phyloP scores from a whole-genome alignment of 116 monocot species.

The Thalassia testudinum region DNA sequence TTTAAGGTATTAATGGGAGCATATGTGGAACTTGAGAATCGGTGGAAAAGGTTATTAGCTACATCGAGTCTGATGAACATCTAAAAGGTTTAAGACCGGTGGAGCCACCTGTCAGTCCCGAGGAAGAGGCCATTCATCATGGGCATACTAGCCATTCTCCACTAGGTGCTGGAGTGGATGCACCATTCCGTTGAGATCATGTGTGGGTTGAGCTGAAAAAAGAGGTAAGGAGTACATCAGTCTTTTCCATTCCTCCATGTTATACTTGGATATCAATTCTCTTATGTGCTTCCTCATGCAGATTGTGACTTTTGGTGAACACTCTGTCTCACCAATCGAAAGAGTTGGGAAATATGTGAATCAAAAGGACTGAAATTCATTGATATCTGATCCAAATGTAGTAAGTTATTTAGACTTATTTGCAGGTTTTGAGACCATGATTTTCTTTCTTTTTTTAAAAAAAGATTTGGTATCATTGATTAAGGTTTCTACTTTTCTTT shows the following conservation, averaged over 20 bases:
- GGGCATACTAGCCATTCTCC: conserved; percentile 82
- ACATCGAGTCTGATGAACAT: conserved; percentile 63
- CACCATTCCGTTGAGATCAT: conserved; percentile 98
- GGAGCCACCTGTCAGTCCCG: conserved; percentile 84
- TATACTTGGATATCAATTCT: no score
- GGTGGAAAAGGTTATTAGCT: conserved; percentile 59
- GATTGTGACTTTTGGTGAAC: conserved; percentile 97
- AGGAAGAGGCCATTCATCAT: conserved; percentile 96
- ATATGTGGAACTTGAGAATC: conserved; percentile 78
- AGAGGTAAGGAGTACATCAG: conserved; percentile 35
- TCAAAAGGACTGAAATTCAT: conserved; percentile 77
- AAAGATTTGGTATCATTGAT: no score
- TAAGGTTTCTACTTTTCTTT: no score
- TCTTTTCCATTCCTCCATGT: not conserved
- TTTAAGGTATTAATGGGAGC: conserved; percentile 96
- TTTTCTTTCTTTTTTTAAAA: no score
- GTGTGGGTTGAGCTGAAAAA: conserved; percentile 92
- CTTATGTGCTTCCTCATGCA: conserved; percentile 13
- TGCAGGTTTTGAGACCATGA: no score
- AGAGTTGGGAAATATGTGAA: conserved; percentile 79
- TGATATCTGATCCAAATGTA: conserved; percentile 80
- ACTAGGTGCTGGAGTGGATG: conserved; percentile 92
- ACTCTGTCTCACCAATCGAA: conserved; percentile 71
- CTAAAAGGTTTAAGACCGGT: conserved; percentile 58
- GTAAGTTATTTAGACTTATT: conserved; percentile 28